Evolutionary conservation across 2,329 filamentous ascomycete species (phyloP).

Genomic region (Fusarium buxicola): DNA sequence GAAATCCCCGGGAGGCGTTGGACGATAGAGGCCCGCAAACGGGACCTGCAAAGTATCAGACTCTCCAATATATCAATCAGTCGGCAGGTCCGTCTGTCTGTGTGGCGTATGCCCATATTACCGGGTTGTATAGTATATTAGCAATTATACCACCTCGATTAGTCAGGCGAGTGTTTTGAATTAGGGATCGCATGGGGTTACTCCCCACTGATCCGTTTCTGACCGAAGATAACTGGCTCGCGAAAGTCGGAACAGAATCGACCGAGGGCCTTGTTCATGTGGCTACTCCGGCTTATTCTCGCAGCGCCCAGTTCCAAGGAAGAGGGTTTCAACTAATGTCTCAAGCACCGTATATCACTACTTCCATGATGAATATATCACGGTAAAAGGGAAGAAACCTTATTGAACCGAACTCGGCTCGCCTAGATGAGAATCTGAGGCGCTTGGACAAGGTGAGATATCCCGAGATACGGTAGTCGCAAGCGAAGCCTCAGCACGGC

Average conservation of each 20-base stretch:
- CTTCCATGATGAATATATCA: neutral
- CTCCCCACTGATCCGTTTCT: neutral
- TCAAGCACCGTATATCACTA: neutral
- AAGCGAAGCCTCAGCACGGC: too few relatives aligned
- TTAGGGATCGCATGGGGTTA: neutral
- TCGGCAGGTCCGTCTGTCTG: neutral
- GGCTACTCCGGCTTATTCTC: slow-evolving; percentile 11
- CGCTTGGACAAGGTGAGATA: slow-evolving; percentile 2
- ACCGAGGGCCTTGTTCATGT: neutral
- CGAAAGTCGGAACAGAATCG: slow-evolving; percentile 8
- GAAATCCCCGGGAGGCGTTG: too few relatives aligned
- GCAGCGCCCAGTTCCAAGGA: neutral
- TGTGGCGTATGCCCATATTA: slow-evolving; percentile 1
- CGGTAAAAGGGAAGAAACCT: neutral
- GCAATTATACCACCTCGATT: slow-evolving; percentile 9
- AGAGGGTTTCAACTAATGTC: too few relatives aligned
- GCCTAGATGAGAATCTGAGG: slow-evolving; percentile 8
- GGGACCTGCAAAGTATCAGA: too few relatives aligned
- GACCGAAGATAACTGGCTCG: slow-evolving; percentile 5
- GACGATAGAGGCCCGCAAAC: too few relatives aligned
- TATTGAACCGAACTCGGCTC: neutral
- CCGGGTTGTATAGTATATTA: neutral
- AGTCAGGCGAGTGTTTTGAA: neutral
- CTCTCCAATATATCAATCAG: neutral
- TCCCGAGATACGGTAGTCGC: slow-evolving; percentile 6